These are phyloP conservation scores for Arabidopsis suecica DNA, from an alignment of 345 rosid genomes.

Conservation along the genomic window DNA sequence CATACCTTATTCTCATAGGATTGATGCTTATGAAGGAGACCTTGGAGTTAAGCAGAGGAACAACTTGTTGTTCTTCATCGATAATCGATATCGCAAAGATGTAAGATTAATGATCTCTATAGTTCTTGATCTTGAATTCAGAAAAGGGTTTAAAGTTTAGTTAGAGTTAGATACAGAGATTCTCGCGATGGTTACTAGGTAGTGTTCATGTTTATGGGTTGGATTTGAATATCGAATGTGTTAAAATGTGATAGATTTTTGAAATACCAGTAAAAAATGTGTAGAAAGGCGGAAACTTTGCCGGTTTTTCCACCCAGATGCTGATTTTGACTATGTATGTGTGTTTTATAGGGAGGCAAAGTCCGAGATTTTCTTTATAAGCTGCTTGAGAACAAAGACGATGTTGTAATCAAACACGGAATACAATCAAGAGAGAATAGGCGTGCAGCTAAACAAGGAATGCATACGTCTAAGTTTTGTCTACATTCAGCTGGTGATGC, in stretches of 20 bases:
- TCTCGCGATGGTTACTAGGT: neutral
- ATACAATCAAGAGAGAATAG: slow-evolving; percentile 83
- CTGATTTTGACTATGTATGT: neutral
- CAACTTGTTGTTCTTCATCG: slow-evolving; percentile 84
- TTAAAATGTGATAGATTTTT: neutral
- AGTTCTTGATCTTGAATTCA: slow-evolving; percentile 11
- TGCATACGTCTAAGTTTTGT: slow-evolving; percentile 91
- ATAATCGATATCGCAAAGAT: slow-evolving; percentile 82
- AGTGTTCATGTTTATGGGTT: slow-evolving; percentile 13
- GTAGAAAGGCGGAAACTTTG: neutral
- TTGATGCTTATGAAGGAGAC: slow-evolving; percentile 67
- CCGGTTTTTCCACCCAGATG: no score
- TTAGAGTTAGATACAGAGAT: slow-evolving; percentile 7
- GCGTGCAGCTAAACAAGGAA: slow-evolving; percentile 72
- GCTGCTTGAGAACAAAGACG: slow-evolving; percentile 71
- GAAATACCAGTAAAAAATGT: neutral
- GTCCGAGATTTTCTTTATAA: slow-evolving; percentile 77
- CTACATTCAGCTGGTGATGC: slow-evolving; percentile 91
- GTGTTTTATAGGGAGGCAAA: slow-evolving; percentile 67
- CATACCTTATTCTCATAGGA: slow-evolving; percentile 78
- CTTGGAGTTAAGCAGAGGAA: slow-evolving; percentile 61
- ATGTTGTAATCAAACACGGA: slow-evolving; percentile 75
- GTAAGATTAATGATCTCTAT: slow-evolving; percentile 43
- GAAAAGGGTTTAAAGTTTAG: neutral
- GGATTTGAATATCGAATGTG: neutral